These are phyloP conservation scores for Lyophyllum decastes DNA, from an alignment of 768 basidiomycete genomes.

Conservation along the genomic window DNA sequence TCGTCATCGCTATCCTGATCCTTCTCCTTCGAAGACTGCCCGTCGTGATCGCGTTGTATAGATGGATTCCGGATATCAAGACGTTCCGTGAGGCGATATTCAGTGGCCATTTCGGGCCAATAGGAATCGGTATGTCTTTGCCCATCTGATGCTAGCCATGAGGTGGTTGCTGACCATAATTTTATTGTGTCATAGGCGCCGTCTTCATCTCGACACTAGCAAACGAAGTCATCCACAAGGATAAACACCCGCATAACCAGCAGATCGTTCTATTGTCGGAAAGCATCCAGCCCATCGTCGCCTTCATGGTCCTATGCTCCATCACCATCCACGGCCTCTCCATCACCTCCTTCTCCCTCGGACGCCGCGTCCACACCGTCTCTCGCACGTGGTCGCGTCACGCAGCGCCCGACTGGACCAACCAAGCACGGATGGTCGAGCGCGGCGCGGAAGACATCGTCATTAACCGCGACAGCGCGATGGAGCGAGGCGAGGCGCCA, in stretches of 20 bases:
- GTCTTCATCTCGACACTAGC: slow-evolving; percentile 92
- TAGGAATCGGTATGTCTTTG: slow-evolving; percentile 61
- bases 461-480: slow-evolving; percentile 76
- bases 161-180: not conserved
- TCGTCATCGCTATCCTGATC: slow-evolving; percentile 83
- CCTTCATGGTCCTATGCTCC: slow-evolving; percentile 92
- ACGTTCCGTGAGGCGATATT: slow-evolving; percentile 93
- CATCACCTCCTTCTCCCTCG: slow-evolving; percentile 93
- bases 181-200: slow-evolving; percentile 54
- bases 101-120: slow-evolving; percentile 93
- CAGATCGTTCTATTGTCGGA: slow-evolving; percentile 69
- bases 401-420: slow-evolving; percentile 82
- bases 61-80: slow-evolving; percentile 95
- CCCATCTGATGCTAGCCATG: not conserved
- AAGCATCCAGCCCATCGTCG: slow-evolving; percentile 89
- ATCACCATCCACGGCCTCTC: slow-evolving; percentile 88
- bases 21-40: slow-evolving; percentile 84
- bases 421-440: slow-evolving; percentile 68
- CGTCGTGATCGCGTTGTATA: slow-evolving; percentile 79
- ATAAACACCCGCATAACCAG: slow-evolving; percentile 43
- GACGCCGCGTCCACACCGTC: slow-evolving; percentile 86
- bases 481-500: slow-evolving; percentile 39
- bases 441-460: slow-evolving; percentile 72
- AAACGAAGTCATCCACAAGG: slow-evolving; percentile 51
- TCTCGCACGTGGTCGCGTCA: slow-evolving; percentile 90